Percentiles rank a stretch among this genome's conserved stretches.
phyloP scores from a whole-genome alignment of 148 eudicot species.

The Dianthus caryophyllus region DNA sequence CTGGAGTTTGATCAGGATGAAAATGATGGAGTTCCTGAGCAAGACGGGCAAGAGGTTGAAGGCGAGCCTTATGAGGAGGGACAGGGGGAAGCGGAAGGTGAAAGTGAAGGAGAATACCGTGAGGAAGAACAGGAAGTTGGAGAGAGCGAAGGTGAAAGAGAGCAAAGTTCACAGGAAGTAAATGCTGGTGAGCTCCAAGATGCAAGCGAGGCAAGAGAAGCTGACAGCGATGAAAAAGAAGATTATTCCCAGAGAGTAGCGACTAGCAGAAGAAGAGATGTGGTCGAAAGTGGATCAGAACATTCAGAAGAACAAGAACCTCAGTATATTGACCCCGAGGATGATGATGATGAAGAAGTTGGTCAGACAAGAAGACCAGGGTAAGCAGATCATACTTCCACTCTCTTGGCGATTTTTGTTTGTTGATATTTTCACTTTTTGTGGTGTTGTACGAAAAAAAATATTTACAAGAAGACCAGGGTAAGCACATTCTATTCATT shows the following conservation, averaged over 20 bases:
- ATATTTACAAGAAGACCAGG: too few species aligned
- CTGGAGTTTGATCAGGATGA: conserved; percentile 56
- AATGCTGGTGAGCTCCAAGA: conserved; percentile 70
- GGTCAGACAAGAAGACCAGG: conserved; percentile 72
- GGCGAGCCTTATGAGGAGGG: conserved; percentile 63
- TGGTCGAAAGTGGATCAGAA: conserved; percentile 82
- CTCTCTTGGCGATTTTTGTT: not conserved
- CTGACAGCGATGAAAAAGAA: conserved; percentile 75
- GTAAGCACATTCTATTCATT: not conserved
- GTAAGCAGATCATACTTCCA: conserved; percentile 27
- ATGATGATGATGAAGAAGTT: conserved; percentile 92
- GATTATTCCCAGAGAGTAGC: conserved; percentile 65
- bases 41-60: conserved; percentile 65
- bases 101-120: conserved; percentile 68
- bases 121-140: conserved; percentile 57
- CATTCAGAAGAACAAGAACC: conserved; percentile 72
- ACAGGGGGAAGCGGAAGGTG: conserved; percentile 72
- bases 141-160: conserved; percentile 89
- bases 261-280: conserved; percentile 76
- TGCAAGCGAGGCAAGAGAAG: conserved; percentile 72
- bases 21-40: conserved; percentile 58
- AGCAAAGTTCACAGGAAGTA: conserved; percentile 83
- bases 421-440: not conserved
- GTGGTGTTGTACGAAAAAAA: too few species aligned
- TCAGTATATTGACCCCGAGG: conserved; percentile 67